Base-by-base conservation (phyloP, 139 green algal genomes). In the Coelastrella sp. region DNA sequence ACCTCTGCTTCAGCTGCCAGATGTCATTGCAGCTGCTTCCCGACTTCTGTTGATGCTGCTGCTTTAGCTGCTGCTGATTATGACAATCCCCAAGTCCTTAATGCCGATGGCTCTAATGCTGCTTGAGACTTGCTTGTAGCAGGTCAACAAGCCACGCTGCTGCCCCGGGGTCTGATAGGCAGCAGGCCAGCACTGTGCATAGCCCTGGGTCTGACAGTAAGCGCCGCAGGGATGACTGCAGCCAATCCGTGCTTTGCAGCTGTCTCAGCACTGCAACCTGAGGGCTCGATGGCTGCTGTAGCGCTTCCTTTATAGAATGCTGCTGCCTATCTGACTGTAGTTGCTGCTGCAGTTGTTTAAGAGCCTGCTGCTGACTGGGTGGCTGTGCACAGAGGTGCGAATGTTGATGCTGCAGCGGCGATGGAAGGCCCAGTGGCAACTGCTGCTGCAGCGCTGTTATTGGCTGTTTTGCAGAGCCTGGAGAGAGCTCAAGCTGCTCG, bases 81-180 rank as follows among this genome's bases (percentile, higher is more conserved):
- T 12, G 63, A 12, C 63, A 70, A 7, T 70, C 63, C 35, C 35
- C 35, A 49, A 49, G 35, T 49, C 35, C 35, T 49, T 49, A 49
- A 3, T 22, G 78, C 78, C 60, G 78, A 35, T 59, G 78, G 19
- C n/a, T 19, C 35, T 25, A 19, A 20, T 57, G 27, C 27, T 60
- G 49, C 15, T 83, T 24, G 24, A 70, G 20, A 7, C 35, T 68
- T 57, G 79, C 79, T 85, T 85, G 79, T 20, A 85, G 20, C 57
- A 85, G 35, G 56, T 85, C 79, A 56, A 56, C 57, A 7, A 85
- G 79, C 79, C 79, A 85, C 20, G 79, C 20, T n/a, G 79, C 70
- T 24, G 20, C 35, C 24, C n/a, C 79, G 9, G 60, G n/a, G 22
- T 68, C 57, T 72, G 79, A n/a, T 20, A 85, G 57, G 79, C 79